Percentiles rank a stretch among this genome's conserved stretches.
These are phyloP conservation scores for Zizania latifolia DNA, from an alignment of 176 grass and related monocot species.

Conservation along the genomic window DNA sequence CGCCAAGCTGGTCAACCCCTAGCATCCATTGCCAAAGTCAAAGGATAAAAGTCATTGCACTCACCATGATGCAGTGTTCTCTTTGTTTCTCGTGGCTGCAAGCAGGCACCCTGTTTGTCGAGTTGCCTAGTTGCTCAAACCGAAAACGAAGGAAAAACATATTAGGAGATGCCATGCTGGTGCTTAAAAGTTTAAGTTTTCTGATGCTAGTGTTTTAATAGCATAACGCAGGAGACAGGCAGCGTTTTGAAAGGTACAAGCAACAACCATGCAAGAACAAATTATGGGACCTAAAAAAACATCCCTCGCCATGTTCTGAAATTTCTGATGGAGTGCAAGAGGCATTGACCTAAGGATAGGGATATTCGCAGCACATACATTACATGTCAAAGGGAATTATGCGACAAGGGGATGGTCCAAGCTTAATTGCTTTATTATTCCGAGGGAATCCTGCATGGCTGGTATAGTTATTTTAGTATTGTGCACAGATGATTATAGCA, in stretches of 20 bases:
- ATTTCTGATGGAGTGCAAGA: not conserved
- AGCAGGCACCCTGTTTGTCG: slow-evolving; percentile 20
- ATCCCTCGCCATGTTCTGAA: not conserved
- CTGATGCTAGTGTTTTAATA: not conserved
- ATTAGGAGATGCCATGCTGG: too few species aligned
- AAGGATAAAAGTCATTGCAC: slow-evolving; percentile 31
- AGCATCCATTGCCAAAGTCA: slow-evolving; percentile 29
- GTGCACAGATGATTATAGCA: not conserved
- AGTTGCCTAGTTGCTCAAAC: not conserved
- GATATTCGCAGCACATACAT: too few species aligned
- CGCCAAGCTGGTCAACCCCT: not conserved
- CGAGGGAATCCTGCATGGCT: slow-evolving; percentile 8
- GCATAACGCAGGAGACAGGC: not conserved
- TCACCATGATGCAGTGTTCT: not conserved
- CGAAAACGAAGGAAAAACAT: too few species aligned
- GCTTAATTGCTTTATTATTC: slow-evolving; percentile 20
- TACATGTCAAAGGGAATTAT: slow-evolving; percentile 37
- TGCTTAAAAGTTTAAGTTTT: too few species aligned
- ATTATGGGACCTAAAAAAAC: too few species aligned
- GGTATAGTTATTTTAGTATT: slow-evolving; percentile 8
- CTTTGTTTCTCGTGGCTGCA: slow-evolving; percentile 20
- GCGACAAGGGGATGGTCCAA: slow-evolving; percentile 40
- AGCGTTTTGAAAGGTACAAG: not conserved
- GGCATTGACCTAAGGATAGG: slow-evolving; percentile 33
- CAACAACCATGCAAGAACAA: slow-evolving; percentile 13